These are phyloP conservation scores for Phialophora chinensis DNA, from an alignment of 2,329 filamentous ascomycete species.

Conservation along the genomic window DNA sequence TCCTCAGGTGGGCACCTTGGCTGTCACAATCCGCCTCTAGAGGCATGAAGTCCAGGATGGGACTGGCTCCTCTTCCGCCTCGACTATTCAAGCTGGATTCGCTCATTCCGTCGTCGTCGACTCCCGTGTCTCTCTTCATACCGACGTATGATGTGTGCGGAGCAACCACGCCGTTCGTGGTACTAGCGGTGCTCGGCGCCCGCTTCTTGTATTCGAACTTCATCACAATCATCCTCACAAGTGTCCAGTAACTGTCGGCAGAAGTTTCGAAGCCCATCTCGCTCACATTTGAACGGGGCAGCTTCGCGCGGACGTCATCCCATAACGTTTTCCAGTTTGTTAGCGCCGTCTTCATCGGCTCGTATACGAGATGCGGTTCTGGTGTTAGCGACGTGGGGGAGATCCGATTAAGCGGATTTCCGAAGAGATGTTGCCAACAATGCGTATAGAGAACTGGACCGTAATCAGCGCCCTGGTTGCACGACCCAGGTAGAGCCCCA, in stretches of 20 bases:
- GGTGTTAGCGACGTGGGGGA: constrained; percentile 25
- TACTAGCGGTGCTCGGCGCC: constrained; percentile 10
- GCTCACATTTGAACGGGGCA: constrained; percentile 45
- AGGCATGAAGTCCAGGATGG: constrained; percentile 33
- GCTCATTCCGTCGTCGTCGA: constrained; percentile 12
- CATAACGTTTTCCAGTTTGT: constrained; percentile 50
- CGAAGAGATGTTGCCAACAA: constrained; percentile 50
- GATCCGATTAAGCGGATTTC: constrained; percentile 41
- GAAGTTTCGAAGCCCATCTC: constrained; percentile 47
- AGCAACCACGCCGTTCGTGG: constrained; percentile 4
- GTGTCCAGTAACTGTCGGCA: constrained; percentile 37
- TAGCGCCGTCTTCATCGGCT: constrained; percentile 47
- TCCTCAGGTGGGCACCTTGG: constrained; percentile 35
- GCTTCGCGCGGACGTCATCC: constrained; percentile 43
- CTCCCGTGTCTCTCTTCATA: background rate
- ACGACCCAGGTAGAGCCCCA: background rate
- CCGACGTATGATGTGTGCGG: background rate
- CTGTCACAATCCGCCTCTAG: constrained; percentile 34
- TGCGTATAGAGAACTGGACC: constrained; percentile 48
- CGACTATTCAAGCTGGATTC: constrained; percentile 10
- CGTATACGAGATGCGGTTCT: constrained; percentile 16
- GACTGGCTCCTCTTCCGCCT: constrained; percentile 3
- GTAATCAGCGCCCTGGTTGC: background rate
- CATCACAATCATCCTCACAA: constrained; percentile 32
- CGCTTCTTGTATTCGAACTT: constrained; percentile 28